Evolutionary conservation across 78 protist genomes (phyloP), one percentile per base, ranked within the genome.

Genomic region (Pigoraptor vietnamica): DNA sequence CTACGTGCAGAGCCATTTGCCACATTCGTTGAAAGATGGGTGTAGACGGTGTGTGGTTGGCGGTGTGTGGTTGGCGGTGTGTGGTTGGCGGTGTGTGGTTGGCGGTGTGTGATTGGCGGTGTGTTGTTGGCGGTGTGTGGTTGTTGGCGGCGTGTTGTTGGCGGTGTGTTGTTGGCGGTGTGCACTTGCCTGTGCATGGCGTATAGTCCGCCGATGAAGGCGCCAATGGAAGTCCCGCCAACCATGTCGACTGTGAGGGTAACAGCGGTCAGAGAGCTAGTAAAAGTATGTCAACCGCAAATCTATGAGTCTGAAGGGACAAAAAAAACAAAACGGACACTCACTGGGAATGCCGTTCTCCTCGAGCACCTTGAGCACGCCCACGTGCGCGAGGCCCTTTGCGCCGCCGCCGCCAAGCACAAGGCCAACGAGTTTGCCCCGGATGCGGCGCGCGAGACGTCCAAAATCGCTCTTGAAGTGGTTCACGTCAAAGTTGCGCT

Each of bases 361-460:
- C 90, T 56, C 84, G 29, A 92, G 90, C n/a, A 29, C 91, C 29
- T 33, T 9, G 48, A 92, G 39, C 14, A 92, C 24, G 40, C 93
- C 93, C 36, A 88, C 37, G 37, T 92, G 93, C 14, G 89, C 24
- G 24, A 92, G 32, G 1, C 93, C 93, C 0, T 67, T 40, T 24
- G 93, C 93, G 9, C 93, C 93, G 40, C 93, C 93, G 37, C 93
- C 93, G 0, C 93, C 93, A 79, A 92, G 91, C 40, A 91, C 93
- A 2, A 84, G 81, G 0, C 93, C 89, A 21, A 86, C 14, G 34
- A 21, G 29, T 23, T 39, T 9, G 90, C 90, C 48, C 48, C 39
- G 55, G 32, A 35, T 2, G 25, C 89, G 48, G 29, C 89, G 89
- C 29, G 89, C 89, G 24, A 23, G 33, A 2, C 89, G 48, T 1